Conservation (phyloP, 2,329 filamentous ascomycete species). For the Didymella pinodella region DNA sequence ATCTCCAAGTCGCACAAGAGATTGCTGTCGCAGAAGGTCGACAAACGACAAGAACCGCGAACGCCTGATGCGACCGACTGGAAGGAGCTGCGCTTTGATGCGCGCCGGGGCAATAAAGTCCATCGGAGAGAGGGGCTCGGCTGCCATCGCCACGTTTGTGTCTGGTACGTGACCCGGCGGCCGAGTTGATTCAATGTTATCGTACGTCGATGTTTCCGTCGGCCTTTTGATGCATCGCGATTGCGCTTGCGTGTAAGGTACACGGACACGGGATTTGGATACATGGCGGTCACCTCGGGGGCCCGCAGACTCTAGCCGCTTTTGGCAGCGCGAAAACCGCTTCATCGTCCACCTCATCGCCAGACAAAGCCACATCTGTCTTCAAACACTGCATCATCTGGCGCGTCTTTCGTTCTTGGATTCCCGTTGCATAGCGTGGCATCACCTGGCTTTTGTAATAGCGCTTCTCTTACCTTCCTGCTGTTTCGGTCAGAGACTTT, state of each 20-base stretch:
- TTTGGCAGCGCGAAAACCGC: conserved; percentile 23
- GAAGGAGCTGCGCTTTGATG: conserved; percentile 86
- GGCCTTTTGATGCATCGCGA: conserved; percentile 22
- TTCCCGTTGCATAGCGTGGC: conserved; percentile 43
- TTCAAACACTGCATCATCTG: conserved; percentile 9
- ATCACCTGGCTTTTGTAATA: conserved; percentile 32
- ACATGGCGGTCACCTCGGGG: conserved; percentile 29
- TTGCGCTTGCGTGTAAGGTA: conserved; percentile 29
- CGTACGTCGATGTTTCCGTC: conserved; percentile 15
- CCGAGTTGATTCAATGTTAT: conserved; percentile 33
- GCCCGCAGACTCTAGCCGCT: conserved; percentile 18
- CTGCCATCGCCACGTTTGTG: conserved; percentile 73
- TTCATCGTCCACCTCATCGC: conserved; percentile 15
- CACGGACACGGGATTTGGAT: conserved; percentile 32
- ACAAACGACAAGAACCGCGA: conserved; percentile 82
- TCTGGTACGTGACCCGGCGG: conserved; percentile 27
- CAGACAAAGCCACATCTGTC: conserved; percentile 4
- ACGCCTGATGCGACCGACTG: conserved; percentile 84
- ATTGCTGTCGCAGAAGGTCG: conserved; percentile 77
- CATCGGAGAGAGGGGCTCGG: conserved; percentile 83
- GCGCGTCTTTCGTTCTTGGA: conserved; percentile 17
- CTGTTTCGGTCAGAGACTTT: conserved; percentile 27
- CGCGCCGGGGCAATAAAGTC: conserved; percentile 78
- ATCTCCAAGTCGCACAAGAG: conserved; percentile 84
- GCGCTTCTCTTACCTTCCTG: conserved; percentile 31